Percentiles rank a stretch among this genome's conserved stretches.
phyloP scores from a whole-genome alignment of 495 filamentous ascomycete species.

The Amorphotheca resinae region DNA sequence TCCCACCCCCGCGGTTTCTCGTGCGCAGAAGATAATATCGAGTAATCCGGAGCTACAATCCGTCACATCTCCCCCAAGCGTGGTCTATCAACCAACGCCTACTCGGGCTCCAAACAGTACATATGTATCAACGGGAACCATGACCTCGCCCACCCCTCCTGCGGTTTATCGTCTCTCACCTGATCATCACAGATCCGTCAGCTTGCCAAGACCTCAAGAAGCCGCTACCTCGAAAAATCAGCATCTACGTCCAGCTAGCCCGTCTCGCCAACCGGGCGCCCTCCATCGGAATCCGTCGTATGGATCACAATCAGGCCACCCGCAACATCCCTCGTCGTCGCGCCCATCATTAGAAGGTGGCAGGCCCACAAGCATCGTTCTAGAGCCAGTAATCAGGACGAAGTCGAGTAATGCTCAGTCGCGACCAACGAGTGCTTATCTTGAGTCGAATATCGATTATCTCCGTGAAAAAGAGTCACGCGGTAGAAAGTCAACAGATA shows the following conservation, averaged over 20 bases:
- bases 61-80: conserved; percentile 33
- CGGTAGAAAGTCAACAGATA: conserved; percentile 12
- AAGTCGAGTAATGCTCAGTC: conserved; percentile 51
- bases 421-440: conserved; percentile 63
- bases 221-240: conserved; percentile 23
- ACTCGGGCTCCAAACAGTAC: conserved; percentile 28
- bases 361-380: conserved; percentile 50
- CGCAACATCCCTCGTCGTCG: conserved; percentile 50
- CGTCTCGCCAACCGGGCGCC: conserved; percentile 1
- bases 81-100: conserved; percentile 46
- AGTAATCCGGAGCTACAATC: conserved; percentile 40
- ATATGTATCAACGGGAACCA: conserved; percentile 91
- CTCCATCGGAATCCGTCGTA: conserved; percentile 10
- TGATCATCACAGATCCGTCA: conserved; percentile 41
- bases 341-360: conserved; percentile 69
- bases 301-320: conserved; percentile 5
- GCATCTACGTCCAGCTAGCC: conserved; percentile 15
- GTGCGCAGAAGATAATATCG: conserved; percentile 39
- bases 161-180: conserved; percentile 54
- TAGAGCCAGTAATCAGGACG: conserved; percentile 36
- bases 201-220: conserved; percentile 32
- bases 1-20: conserved; percentile 31
- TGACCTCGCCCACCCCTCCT: conserved; percentile 66
- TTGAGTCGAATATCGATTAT: conserved; percentile 58
- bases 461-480: conserved; percentile 14